These are phyloP conservation scores for Vigna hirtella DNA, from an alignment of 306 rosid genomes.

Conservation along the genomic window DNA sequence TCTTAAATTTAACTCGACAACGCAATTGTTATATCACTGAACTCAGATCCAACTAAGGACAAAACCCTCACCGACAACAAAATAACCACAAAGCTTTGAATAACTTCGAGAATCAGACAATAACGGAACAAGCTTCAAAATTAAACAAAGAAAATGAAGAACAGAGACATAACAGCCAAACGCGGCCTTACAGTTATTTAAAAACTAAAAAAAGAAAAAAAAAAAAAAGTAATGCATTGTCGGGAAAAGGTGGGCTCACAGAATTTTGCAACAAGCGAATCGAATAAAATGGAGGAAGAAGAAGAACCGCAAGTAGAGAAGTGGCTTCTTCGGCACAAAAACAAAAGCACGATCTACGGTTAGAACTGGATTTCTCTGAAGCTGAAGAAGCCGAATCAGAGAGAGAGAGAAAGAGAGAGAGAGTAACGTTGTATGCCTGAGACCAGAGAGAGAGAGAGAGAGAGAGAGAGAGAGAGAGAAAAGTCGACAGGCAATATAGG, in stretches of 20 bases:
- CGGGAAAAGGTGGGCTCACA: slow-evolving; percentile 26
- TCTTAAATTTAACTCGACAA: slow-evolving; percentile 36
- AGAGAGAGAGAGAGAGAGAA: slow-evolving; percentile 33
- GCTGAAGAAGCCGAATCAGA: slow-evolving; percentile 45
- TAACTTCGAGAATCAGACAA: slow-evolving; percentile 38
- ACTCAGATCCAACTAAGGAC: slow-evolving; percentile 59
- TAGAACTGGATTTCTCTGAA: slow-evolving; percentile 43
- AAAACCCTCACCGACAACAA: slow-evolving; percentile 37
- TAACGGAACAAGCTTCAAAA: slow-evolving; percentile 15
- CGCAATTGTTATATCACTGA: neutral
- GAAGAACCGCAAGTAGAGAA: slow-evolving; percentile 22
- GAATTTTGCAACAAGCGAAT: slow-evolving; percentile 24
- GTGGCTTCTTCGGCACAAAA: slow-evolving; percentile 5
- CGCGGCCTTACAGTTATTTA: no score
- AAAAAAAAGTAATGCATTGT: slow-evolving; percentile 28
- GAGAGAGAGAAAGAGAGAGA: slow-evolving; percentile 37
- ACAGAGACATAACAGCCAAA: slow-evolving; percentile 17
- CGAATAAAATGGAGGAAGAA: neutral
- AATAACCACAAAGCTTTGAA: neutral
- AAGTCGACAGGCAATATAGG: slow-evolving; percentile 66
- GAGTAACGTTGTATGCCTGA: slow-evolving; percentile 28
- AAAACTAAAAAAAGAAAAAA: neutral
- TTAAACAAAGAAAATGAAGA: slow-evolving; percentile 6
- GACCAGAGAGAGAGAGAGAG: slow-evolving; percentile 16
- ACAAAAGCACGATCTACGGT: slow-evolving; percentile 49